Percentiles rank a stretch among this genome's conserved stretches.
These are phyloP conservation scores for Aspergillus persii DNA, from an alignment of 2,329 filamentous ascomycete genomes.

Conservation along the genomic window DNA sequence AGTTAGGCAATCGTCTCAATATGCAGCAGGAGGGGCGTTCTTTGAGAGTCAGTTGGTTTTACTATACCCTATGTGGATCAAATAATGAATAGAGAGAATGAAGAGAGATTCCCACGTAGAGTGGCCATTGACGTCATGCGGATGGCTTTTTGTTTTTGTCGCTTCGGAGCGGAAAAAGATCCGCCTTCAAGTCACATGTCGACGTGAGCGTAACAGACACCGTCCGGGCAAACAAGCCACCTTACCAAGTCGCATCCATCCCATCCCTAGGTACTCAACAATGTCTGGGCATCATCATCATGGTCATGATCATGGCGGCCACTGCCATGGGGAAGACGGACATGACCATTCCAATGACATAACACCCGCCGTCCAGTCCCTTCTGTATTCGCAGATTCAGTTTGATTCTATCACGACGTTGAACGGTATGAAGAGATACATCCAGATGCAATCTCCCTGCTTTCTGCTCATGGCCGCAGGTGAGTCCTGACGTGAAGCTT, in stretches of 20 bases:
- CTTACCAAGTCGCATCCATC: background rate
- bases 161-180: constrained; percentile 18
- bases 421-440: constrained; percentile 56
- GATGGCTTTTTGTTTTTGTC: background rate
- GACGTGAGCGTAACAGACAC: background rate
- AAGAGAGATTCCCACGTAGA: background rate
- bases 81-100: background rate
- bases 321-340: constrained; percentile 53
- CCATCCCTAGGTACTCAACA: background rate
- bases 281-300: constrained; percentile 41
- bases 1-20: background rate
- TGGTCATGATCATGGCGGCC: constrained; percentile 38
- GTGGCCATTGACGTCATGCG: background rate
- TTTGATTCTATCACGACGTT: constrained; percentile 81
- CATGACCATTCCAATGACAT: constrained; percentile 93
- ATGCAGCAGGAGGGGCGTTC: background rate
- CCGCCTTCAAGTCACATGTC: constrained; percentile 3
- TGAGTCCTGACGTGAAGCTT: constrained; percentile 3
- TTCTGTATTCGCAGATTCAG: constrained; percentile 87
- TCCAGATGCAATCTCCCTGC: background rate
- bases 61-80: background rate
- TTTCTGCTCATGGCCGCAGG: background rate
- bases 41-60: no score
- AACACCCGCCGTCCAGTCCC: constrained; percentile 83
- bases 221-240: no score